phyloP scores from a whole-genome alignment of 2,329 filamentous ascomycete genomes.

The Aspergillus arachidicola region DNA sequence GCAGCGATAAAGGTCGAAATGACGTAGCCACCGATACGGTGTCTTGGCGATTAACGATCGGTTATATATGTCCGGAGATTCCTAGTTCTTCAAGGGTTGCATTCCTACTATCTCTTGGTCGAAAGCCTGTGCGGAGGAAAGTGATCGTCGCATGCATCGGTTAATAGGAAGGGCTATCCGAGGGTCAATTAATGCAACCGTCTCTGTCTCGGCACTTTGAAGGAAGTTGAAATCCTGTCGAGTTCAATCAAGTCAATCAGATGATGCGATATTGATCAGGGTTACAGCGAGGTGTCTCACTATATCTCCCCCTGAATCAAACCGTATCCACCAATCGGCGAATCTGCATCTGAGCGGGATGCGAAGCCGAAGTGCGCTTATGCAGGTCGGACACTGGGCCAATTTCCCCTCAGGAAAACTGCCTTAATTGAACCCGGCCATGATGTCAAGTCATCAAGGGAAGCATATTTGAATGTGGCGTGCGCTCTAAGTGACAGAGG shows the following conservation, averaged over 20 bases:
- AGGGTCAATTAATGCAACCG: background rate
- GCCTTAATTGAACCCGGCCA: background rate
- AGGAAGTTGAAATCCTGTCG: background rate
- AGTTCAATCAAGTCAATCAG: background rate
- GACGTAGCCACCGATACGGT: no score
- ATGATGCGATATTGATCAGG: background rate
- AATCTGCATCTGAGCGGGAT: background rate
- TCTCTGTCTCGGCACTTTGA: background rate
- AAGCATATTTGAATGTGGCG: background rate
- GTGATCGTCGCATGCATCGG: background rate
- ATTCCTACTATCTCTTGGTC: background rate
- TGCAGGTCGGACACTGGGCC: background rate
- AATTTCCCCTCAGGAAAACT: background rate
- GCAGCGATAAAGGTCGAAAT: no score
- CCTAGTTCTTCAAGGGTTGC: no score
- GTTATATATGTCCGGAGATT: no score
- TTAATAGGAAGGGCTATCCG: background rate
- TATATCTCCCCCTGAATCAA: background rate
- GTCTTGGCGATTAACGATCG: no score
- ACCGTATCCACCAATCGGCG: background rate
- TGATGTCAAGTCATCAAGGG: background rate
- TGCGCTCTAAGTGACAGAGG: background rate
- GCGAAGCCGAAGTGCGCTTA: background rate
- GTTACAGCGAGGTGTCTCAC: slow-evolving; percentile 3
- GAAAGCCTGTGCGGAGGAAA: background rate